Base-by-base conservation (phyloP, 1,284 basidiomycete species). In the Ganoderma meredithae region DNA sequence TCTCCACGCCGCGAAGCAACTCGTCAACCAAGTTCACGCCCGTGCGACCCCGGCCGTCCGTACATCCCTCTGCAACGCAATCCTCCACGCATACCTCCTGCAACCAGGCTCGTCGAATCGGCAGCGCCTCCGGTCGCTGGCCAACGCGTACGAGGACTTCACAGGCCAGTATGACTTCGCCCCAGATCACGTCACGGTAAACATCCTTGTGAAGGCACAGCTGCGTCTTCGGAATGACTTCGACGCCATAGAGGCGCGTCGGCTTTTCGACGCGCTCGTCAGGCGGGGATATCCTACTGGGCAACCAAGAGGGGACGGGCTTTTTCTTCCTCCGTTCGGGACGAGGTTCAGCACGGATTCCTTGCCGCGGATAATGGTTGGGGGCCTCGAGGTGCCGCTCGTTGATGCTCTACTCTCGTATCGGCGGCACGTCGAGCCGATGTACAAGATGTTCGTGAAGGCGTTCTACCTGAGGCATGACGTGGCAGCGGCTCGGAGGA, bases 371-470 rank as follows among this genome's bases (percentile, higher is more conserved):
- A 59, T 69, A 15, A 43, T 58, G 5, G 44, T 67, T 10, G 62
- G 66, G 7, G 63, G 62, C 1, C 68, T 84, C 15, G 69, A 76
- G 36, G 69, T 84, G 43, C 79, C 83, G 9, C 75, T 76, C 52
- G 67, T 85, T 19, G 66, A 80, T 19, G 64, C 79, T 33, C 76
- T 77, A 58, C 78, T 90, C 61, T 86, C 83, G 7, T 90, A 88
- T 67, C 76, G 79, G 65, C 83, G 80, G 65, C 91, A 93, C 75
- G 83, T 86, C 22, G 79, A 81, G 68, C 91, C 91, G 39, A 70
- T 92, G 77, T 90, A 90, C 79, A 90, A 84, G 79, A 88, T 88
- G 87, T 90, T 93, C 76, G 84, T 90, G 75, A 89, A 85, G 76
- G 88, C 86, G 41, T 84, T 93, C 66, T 84, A 86, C 78, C 63